Percentiles rank a stretch among this genome's conserved stretches.
Evolutionary conservation across 441 rosid species (phyloP).

Genomic region (Breynia disticha): DNA sequence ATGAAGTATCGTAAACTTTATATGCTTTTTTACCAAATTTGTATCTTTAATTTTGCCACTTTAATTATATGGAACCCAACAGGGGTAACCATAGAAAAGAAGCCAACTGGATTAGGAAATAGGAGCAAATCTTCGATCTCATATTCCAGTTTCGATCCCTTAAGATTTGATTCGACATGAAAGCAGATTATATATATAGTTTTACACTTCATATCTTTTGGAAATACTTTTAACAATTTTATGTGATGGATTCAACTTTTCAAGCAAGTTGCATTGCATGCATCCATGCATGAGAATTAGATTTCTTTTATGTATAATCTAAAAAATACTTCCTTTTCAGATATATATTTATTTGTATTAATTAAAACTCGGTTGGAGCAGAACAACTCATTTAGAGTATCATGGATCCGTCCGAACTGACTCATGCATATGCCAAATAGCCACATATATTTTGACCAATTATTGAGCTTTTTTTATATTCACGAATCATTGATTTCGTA

Average conservation of each 20-base stretch:
- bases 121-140: conserved; percentile 10
- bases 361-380: conserved; percentile 12
- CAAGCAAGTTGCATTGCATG: conserved; percentile 10
- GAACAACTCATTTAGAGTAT: conserved; percentile 15
- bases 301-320: not conserved
- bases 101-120: no score
- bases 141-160: conserved; percentile 5
- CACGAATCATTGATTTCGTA: not conserved
- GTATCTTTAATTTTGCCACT: no score
- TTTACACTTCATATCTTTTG: not conserved
- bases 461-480: not conserved
- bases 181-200: conserved; percentile 3
- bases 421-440: not conserved
- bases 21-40: no score
- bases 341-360: conserved; percentile 5
- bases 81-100: no score
- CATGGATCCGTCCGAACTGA: conserved; percentile 4
- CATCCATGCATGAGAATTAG: conserved; percentile 6
- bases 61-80: no score
- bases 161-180: conserved; percentile 26
- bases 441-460: not conserved
- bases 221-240: not conserved
- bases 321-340: not conserved
- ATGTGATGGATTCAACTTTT: not conserved
- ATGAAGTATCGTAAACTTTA: no score